These are phyloP conservation scores for Podila horticola DNA, from an alignment of 192 early-diverging fungal genomes.

Conservation along the genomic window DNA sequence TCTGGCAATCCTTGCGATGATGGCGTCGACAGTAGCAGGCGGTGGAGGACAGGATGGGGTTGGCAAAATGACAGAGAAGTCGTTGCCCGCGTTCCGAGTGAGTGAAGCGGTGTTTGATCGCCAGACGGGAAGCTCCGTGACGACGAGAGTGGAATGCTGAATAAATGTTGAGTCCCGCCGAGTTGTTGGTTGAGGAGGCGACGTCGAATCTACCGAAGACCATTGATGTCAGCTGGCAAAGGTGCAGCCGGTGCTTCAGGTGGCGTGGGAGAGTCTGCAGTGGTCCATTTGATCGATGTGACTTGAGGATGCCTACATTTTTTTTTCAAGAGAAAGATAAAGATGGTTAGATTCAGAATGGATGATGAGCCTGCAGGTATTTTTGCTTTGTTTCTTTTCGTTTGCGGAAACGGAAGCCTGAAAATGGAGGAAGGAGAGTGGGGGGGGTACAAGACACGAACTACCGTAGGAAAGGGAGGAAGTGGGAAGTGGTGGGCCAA, in stretches of 20 bases:
- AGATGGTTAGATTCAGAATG: neutral
- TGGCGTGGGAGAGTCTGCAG: constrained; percentile 40
- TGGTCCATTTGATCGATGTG: constrained; percentile 47
- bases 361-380: neutral
- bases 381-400: neutral
- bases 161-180: constrained; percentile 44
- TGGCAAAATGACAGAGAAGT: constrained; percentile 18
- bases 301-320: constrained; percentile 45
- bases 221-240: constrained; percentile 64
- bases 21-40: constrained; percentile 58
- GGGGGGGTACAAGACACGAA: too few relatives aligned
- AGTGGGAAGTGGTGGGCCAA: too few relatives aligned
- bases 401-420: neutral
- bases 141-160: constrained; percentile 53
- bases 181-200: constrained; percentile 41
- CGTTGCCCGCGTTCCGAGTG: constrained; percentile 27
- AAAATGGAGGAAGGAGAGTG: too few relatives aligned
- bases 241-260: constrained; percentile 61
- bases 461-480: too few relatives aligned
- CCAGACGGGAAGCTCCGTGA: constrained; percentile 41
- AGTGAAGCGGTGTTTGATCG: constrained; percentile 29
- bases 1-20: constrained; percentile 50
- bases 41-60: constrained; percentile 31
- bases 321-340: neutral
- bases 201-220: constrained; percentile 66